Evolutionary conservation across 2,329 filamentous ascomycete genomes (phyloP), one percentile per base, ranked within the genome.

Genomic region (Corynespora cassiicola): DNA sequence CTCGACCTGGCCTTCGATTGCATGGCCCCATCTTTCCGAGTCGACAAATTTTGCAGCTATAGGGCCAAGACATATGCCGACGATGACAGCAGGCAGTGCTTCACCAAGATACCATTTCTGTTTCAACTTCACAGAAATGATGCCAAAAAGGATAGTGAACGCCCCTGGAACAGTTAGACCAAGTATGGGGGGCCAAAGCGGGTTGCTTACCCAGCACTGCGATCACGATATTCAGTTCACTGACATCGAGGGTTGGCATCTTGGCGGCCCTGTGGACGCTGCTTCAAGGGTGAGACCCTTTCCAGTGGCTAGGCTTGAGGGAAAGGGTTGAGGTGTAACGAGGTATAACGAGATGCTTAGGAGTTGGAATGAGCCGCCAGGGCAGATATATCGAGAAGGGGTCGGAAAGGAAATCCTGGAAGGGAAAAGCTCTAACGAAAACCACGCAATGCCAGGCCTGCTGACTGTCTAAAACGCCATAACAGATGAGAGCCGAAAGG

Each of bases 101-200:
- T 78, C 75, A 19, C 76, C 76, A 5, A 79, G 64, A 47, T 75
- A 77, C 73, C 74, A 78, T 30, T 14, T n/a, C n/a, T n/a, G n/a
- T n/a, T n/a, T n/a, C n/a, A n/a, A n/a, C n/a, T n/a, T n/a, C n/a
- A 75, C 68, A 2, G 75, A 76, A 6, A 76, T 66, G 34, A 77
- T 47, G 34, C 75, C 75, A 45, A 71, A 78, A 5, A 74, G 39
- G 1, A 75, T 55, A 16, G 70, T 73, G 46, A 75, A 78, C 8
- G 61, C 57, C 33, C 75, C 73, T 70, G 16, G 7, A 75, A 48
- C 6, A 74, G n/a, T n/a, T n/a, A n/a, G n/a, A n/a, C n/a, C n/a
- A n/a, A n/a, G n/a, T n/a, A n/a, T n/a, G n/a, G n/a, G n/a, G n/a
- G n/a, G n/a, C n/a, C n/a, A n/a, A n/a, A n/a, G n/a, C n/a, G n/a